Base-by-base conservation (phyloP, 106 monocot species). In the Apostasia ramifera region DNA sequence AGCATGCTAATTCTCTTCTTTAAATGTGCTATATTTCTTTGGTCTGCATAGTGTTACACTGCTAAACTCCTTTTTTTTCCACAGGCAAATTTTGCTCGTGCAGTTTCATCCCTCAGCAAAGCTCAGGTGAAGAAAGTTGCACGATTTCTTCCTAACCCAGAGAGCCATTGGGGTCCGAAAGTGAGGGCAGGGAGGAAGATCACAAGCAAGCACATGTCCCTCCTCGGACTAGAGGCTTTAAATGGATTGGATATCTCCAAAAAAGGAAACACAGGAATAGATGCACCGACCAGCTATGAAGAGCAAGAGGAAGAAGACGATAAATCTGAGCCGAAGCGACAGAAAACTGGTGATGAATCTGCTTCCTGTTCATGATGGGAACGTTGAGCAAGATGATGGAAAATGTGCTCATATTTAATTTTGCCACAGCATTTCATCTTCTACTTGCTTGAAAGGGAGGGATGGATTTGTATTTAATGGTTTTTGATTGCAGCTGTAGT, bases 111-210 rank as follows among this genome's bases (percentile, higher is more conserved):
- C 3, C 65, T 90, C 38, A 94, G 94, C 82, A 90, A 85, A 79
- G 82, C 84, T 0, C 87, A 83, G 71, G 94, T 74, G 9, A 94
- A 87, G 79, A 94, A 90, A 80, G 70, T 82, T 47, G 81, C 82
- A 4, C 67, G 94, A 12, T 94, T 85, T 62, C 85, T 85, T 59
- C 90, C 90, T 6, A 94, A 94, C 70, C 94, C 90, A 3, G 90
- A 94, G 61, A 72, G 81, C 58, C 82, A 90, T 46, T 94, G 94
- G 94, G 94, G 90, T 13, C 94, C 94, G 0, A 94, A 94, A 60
- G 80, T 90, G 40, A 84, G 81, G 68, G 94, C 94, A 1, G 94
- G 94, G 5, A 77, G 94, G 53, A 74, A 84, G 66, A 87, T 94
- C 70, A 87, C 90, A 43, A 87, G 87, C 76, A 94, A 94, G 77